Base-by-base conservation (phyloP, 2,329 filamentous ascomycete genomes). In the Fonsecaea pedrosoi region DNA sequence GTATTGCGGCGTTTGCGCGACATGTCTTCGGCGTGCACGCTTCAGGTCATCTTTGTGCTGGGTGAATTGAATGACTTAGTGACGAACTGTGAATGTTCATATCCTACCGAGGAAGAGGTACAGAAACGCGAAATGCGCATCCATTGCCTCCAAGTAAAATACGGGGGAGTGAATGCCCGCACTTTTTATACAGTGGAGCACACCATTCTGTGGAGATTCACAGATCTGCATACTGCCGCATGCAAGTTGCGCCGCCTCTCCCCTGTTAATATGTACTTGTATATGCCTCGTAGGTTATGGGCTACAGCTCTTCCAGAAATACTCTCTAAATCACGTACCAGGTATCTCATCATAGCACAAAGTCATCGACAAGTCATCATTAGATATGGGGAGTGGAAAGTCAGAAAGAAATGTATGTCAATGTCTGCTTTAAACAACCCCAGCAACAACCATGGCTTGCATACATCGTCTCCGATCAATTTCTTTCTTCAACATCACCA, bases 401-500 rank as follows among this genome's bases (percentile, higher is more conserved):
- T 54, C 25, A 50, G 25, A 25, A 30, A 54, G 35, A 15, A 42
- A 58, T 25, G 37, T 15, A 21, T 45, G 9, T 42, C 18, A 58
- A 8, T 8, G 30, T 48, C n/a, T 30, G 5, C n/a, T 6, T 25
- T 42, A 60, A 25, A n/a, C 63, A 42, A 40, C 42, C 9, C 74
- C 75, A 74, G 38, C 78, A 61, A 86, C 80, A 3, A 81, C 76
- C 64, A 82, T 80, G 54, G 82, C 76, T 79, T 89, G 85, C 58
- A 84, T 76, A 66, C 80, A 74, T 65, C 85, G 79, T 69, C 85
- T 78, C 50, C 87, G 78, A 74, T 90, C 87, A 58, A 88, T 78
- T 80, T 90, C 88, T 76, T 85, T 86, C 82, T 90, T 89, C 71
- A 90, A 74, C 87, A 90, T 88, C 15, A 83, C 76, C 64, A 90